Conservation (phyloP, 148 eudicot species). For the Cornus controversa region DNA sequence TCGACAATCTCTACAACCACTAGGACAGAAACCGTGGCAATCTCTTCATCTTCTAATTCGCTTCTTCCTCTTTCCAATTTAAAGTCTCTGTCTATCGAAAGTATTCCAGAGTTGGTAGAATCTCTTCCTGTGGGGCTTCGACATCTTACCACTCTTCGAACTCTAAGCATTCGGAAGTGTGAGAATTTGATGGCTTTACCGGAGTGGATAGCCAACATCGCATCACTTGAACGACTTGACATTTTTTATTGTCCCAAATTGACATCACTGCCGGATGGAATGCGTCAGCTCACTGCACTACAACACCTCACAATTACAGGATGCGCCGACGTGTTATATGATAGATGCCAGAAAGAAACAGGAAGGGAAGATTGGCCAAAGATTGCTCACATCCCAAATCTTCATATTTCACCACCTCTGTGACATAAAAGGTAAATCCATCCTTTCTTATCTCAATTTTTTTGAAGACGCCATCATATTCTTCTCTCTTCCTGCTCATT, state of each 20-base stretch:
- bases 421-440: too few species aligned
- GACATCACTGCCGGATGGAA: not conserved
- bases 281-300: not conserved
- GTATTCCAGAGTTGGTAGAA: not conserved
- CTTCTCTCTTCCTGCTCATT: too few species aligned
- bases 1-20: too few species aligned
- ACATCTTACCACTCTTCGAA: not conserved
- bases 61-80: too few species aligned
- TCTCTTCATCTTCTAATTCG: too few species aligned
- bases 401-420: not conserved
- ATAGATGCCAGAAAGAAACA: not conserved
- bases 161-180: not conserved
- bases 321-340: not conserved
- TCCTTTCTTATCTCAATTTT: too few species aligned
- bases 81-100: not conserved
- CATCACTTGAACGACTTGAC: not conserved
- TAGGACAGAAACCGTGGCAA: too few species aligned
- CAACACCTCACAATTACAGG: not conserved
- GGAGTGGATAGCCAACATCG: not conserved
- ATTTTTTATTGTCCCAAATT: not conserved
- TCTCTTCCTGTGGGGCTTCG: not conserved
- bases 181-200: not conserved
- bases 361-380: conserved; percentile 5
- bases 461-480: too few species aligned
- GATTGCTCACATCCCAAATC: not conserved